phyloP scores from a whole-genome alignment of 1,139 yeast species.

The Debaryomyces subglobosus region DNA sequence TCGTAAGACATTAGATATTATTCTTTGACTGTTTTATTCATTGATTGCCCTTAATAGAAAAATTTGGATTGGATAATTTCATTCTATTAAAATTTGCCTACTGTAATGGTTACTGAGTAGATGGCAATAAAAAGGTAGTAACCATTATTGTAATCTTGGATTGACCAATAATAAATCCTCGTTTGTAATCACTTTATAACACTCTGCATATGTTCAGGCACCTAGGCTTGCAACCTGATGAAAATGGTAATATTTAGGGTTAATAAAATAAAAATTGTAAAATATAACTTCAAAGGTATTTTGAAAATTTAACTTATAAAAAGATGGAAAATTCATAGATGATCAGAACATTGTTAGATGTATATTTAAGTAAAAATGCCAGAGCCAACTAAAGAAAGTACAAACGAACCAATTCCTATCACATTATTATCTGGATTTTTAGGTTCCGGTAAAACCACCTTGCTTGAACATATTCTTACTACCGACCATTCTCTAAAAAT shows the following conservation, averaged over 20 bases:
- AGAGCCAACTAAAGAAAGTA: conserved; percentile 19
- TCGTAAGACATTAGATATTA: not conserved
- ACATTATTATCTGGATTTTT: conserved; percentile 48
- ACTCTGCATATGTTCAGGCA: not conserved
- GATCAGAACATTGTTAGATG: not conserved
- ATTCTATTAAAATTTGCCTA: not conserved
- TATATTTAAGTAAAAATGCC: not conserved
- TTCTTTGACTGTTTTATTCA: not conserved
- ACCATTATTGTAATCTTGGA: not conserved
- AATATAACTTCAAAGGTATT: not conserved
- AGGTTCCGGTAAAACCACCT: conserved; percentile 50
- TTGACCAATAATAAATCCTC: not conserved
- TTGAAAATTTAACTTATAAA: not conserved
- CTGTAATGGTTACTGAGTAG: not conserved
- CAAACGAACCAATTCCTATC: conserved; percentile 36
- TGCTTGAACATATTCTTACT: conserved; percentile 43
- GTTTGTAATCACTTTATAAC: not conserved
- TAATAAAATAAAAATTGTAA: not conserved
- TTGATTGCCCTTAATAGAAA: not conserved
- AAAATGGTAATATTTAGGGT: not conserved
- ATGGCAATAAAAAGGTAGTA: not conserved
- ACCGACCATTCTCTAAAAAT: conserved; percentile 40
- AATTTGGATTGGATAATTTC: not conserved
- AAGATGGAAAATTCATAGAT: not conserved
- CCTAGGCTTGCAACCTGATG: not conserved